A percentile compares a stretch with the other conserved stretches of the same genome.
These are phyloP conservation scores for Bacterosira constricta DNA, from an alignment of 108 stramenopile species.

Conservation along the genomic window DNA sequence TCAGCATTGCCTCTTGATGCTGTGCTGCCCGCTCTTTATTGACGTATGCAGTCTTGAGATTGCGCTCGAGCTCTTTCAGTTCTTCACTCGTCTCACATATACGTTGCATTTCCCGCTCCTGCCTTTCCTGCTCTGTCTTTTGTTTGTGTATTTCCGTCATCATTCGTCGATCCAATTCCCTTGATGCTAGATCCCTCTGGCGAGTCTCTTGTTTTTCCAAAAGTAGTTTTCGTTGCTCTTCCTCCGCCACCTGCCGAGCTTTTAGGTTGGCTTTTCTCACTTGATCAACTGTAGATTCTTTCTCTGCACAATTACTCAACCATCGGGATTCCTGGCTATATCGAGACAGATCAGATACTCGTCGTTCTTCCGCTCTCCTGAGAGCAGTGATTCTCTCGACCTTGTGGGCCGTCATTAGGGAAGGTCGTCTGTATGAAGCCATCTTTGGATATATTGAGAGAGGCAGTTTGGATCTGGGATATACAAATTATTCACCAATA, in stretches of 20 bases:
- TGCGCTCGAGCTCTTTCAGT: constrained; percentile 64
- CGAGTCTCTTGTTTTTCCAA: constrained; percentile 40
- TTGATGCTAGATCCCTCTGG: constrained; percentile 45
- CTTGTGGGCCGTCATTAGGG: constrained; percentile 53
- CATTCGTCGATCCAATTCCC: constrained; percentile 48
- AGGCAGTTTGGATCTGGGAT: too few relatives aligned
- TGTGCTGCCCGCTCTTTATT: constrained; percentile 80
- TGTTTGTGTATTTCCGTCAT: constrained; percentile 48
- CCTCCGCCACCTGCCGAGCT: constrained; percentile 51
- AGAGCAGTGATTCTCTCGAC: constrained; percentile 47
- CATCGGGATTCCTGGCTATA: constrained; percentile 50
- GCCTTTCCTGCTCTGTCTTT: constrained; percentile 53
- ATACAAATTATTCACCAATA: too few relatives aligned
- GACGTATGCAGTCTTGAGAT: constrained; percentile 69
- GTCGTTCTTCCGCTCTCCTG: constrained; percentile 44
- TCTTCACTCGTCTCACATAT: constrained; percentile 72
- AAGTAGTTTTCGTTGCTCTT: constrained; percentile 38
- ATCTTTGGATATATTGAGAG: not conserved
- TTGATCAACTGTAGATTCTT: constrained; percentile 52
- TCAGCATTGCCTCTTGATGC: constrained; percentile 61
- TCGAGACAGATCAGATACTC: constrained; percentile 47
- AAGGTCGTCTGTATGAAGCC: constrained; percentile 22
- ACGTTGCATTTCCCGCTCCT: constrained; percentile 64
- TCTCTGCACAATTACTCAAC: constrained; percentile 56
- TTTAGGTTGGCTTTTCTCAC: constrained; percentile 38